Base-by-base conservation (phyloP, 768 basidiomycete genomes). In the Boletus tylopilopsis region DNA sequence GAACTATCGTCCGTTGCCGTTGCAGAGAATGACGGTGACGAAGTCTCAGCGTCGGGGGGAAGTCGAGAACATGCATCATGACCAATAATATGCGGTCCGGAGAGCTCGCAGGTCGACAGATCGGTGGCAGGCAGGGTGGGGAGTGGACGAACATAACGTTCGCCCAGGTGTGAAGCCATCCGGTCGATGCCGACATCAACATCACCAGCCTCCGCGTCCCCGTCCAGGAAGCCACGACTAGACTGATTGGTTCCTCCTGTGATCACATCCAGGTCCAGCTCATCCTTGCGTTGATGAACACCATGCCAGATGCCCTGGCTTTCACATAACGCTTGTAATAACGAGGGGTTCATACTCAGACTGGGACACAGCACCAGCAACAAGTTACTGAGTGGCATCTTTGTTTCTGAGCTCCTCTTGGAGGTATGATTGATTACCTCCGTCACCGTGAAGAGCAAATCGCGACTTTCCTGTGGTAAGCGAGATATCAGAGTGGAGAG, bases 371-470 rank as follows among this genome's bases (percentile, higher is more conserved):
- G 84, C 42, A 95, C 86, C 29, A 94, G 72, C 41, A 94, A 72
- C 57, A 97, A 67, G 61, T 96, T 96, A 65, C 86, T 86, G 56
- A 96, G 68, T 3, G 92, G 90, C 94, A 97, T 97, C 70, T 90
- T 91, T 30, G 92, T 97, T 59, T 82, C 79, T 55, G 76, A 77
- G 59, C 76, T 76, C 54, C 80, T 76, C 47, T 72, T 74, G 0
- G 89, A 82, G 13, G 91, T 94, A 36, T 79, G 81, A 37, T 78
- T 81, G 55, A 95, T 87, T 32, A 96, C 74, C 56, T 90, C 84
- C 41, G 82, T 78, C 21, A 95, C 82, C 12, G 91, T 94, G 40
- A 80, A 75, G 32, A 94, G 73, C n/a, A 95, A 74, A 63, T 93
- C 92, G 48, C 84, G 79, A 59, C 94, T 91, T 64, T 91, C 90